These are phyloP conservation scores for Vitis hybrid DNA, from an alignment of 177 flowering plant species.

Conservation along the genomic window DNA sequence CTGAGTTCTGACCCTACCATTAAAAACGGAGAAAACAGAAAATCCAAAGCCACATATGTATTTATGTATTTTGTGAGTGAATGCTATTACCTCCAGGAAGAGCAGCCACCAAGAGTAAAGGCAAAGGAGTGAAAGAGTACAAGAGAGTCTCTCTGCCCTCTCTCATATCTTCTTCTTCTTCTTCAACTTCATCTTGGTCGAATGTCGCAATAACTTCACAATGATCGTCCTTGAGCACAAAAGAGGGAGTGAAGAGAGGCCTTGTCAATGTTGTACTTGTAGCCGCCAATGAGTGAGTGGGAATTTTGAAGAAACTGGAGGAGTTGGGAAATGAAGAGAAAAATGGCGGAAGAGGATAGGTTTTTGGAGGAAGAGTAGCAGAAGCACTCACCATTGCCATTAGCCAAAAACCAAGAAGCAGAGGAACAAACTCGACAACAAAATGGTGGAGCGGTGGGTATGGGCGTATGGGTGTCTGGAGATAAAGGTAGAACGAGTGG, in stretches of 20 bases:
- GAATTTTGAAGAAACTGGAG: neutral
- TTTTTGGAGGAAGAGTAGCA: neutral
- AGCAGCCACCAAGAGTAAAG: slow-evolving; percentile 59
- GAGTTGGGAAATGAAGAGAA: slow-evolving; percentile 11
- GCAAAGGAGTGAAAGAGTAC: slow-evolving; percentile 61
- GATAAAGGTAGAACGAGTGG: slow-evolving; percentile 8
- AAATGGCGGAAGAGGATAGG: neutral
- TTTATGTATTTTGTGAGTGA: too few relatives aligned
- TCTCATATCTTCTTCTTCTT: slow-evolving; percentile 13
- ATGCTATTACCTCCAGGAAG: slow-evolving; percentile 74
- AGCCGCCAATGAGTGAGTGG: neutral
- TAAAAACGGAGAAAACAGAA: neutral
- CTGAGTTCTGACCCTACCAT: too few relatives aligned
- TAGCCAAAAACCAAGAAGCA: neutral
- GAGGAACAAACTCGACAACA: neutral
- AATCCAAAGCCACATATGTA: neutral
- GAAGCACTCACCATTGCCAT: slow-evolving; percentile 29
- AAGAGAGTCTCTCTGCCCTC: slow-evolving; percentile 41
- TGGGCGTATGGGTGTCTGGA: neutral
- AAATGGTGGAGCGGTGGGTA: neutral
- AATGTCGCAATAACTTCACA: neutral
- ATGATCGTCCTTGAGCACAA: slow-evolving; percentile 7
- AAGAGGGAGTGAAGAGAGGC: neutral
- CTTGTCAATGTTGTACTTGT: slow-evolving; percentile 1
- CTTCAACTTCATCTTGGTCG: slow-evolving; percentile 13